Percentiles rank a stretch among this genome's conserved stretches.
Conservation (phyloP, 164 flowering plant species). For the Nymphaea colorata region DNA sequence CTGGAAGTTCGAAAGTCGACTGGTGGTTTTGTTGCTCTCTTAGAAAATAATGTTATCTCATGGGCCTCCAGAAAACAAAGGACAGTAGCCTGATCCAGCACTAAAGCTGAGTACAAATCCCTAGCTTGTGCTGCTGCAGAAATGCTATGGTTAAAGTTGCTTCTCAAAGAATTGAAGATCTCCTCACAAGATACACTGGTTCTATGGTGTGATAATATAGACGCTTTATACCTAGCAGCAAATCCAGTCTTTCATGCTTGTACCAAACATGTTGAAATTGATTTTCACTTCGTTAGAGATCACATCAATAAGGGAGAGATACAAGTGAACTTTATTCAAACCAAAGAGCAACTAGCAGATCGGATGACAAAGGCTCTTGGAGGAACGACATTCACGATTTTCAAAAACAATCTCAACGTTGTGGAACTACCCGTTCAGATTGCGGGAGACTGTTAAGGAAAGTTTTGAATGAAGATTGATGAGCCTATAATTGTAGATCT, state of each 20-base stretch:
- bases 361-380: no score
- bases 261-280: not conserved
- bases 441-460: no score
- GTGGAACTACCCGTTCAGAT: no score
- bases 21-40: not conserved
- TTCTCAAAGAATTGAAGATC: not conserved
- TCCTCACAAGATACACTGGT: not conserved
- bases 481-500: no score
- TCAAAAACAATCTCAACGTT: no score
- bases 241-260: conserved; percentile 2
- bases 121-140: not conserved
- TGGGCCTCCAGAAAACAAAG: not conserved
- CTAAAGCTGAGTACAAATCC: not conserved
- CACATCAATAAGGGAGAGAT: no score
- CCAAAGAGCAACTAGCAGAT: no score
- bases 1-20: not conserved
- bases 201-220: not conserved
- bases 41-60: not conserved
- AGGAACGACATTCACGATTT: no score
- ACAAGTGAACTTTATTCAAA: no score
- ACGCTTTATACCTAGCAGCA: not conserved
- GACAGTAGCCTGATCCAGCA: not conserved
- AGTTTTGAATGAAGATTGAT: no score
- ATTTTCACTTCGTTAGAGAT: not conserved
- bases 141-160: not conserved